Evolutionary conservation across 768 basidiomycete genomes (phyloP).

Genomic region (Boletus bicolor): DNA sequence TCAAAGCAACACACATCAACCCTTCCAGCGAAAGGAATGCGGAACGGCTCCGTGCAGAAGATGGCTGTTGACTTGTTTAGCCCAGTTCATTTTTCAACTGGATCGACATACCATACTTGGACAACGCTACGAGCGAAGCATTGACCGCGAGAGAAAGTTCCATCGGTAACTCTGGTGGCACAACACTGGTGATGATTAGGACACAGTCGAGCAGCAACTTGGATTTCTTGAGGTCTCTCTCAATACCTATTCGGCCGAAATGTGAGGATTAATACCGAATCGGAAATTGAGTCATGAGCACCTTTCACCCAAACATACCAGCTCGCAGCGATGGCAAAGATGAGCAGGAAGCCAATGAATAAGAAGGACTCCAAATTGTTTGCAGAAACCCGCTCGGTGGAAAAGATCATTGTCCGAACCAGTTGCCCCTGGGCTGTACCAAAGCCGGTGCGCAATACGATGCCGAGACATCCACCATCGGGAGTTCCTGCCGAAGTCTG

Average conservation of each 20-base stretch:
- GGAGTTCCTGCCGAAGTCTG: conserved; percentile 61
- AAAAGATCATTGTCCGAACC: conserved; percentile 98
- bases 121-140: conserved; percentile 87
- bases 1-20: conserved; percentile 99
- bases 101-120: conserved; percentile 73
- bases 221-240: conserved; percentile 88
- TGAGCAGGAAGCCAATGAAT: conserved; percentile 96
- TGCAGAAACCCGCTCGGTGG: conserved; percentile 92
- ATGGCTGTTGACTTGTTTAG: conserved; percentile 58
- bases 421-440: conserved; percentile 97
- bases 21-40: conserved; percentile 92
- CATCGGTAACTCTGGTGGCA: conserved; percentile 98
- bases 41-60: conserved; percentile 98
- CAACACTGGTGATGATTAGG: conserved; percentile 94
- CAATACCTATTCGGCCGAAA: conserved; percentile 58
- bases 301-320: conserved; percentile 99
- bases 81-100: not conserved
- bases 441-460: conserved; percentile 93
- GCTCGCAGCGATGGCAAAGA: conserved; percentile 96
- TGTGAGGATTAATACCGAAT: conserved; percentile 2
- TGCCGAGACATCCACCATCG: conserved; percentile 87
- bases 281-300: conserved; percentile 24
- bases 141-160: conserved; percentile 96
- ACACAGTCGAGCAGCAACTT: conserved; percentile 95
- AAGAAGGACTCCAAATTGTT: conserved; percentile 95